phyloP scores from a whole-genome alignment of 2,329 filamentous ascomycete genomes.

The Penicillium thymicola region DNA sequence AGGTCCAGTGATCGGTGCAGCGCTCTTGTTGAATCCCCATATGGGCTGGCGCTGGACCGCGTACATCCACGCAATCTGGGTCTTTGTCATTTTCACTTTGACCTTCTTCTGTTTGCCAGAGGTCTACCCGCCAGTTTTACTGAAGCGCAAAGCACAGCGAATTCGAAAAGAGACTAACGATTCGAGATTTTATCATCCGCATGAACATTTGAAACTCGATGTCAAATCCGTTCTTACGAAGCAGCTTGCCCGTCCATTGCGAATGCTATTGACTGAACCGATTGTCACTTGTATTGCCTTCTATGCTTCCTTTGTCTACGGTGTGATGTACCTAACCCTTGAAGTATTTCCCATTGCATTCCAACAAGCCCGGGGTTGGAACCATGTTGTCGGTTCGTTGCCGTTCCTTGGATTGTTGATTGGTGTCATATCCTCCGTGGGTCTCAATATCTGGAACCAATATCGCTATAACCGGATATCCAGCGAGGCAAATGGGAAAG shows the following conservation, averaged over 20 bases:
- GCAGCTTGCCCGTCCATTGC: slow-evolving; percentile 1
- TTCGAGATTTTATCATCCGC: slow-evolving; percentile 43
- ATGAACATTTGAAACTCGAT: slow-evolving; percentile 44
- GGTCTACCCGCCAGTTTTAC: slow-evolving; percentile 39
- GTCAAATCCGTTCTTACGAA: slow-evolving; percentile 14
- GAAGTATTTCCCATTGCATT: slow-evolving; percentile 51
- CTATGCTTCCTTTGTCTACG: slow-evolving; percentile 48
- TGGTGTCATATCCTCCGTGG: slow-evolving; percentile 41
- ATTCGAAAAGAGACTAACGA: slow-evolving; percentile 41
- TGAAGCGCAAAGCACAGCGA: slow-evolving; percentile 39
- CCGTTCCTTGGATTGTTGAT: slow-evolving; percentile 47
- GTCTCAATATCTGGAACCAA: slow-evolving; percentile 44
- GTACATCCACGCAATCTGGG: slow-evolving; percentile 45
- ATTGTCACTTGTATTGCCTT: slow-evolving; percentile 48
- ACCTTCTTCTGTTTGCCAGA: slow-evolving; percentile 38
- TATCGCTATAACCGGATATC: slow-evolving; percentile 37
- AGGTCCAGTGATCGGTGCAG: slow-evolving; percentile 44
- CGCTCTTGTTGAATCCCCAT: slow-evolving; percentile 31
- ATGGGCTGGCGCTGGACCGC: slow-evolving; percentile 49
- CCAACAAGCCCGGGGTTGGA: slow-evolving; percentile 39
- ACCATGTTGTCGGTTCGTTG: slow-evolving; percentile 38
- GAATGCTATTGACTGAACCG: slow-evolving; percentile 48
- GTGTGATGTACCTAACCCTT: slow-evolving; percentile 47
- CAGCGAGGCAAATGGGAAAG: slow-evolving; percentile 26
- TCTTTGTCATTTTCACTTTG: slow-evolving; percentile 27